Base-by-base conservation (phyloP, 257 asterid species). In the Perilla frutescens region DNA sequence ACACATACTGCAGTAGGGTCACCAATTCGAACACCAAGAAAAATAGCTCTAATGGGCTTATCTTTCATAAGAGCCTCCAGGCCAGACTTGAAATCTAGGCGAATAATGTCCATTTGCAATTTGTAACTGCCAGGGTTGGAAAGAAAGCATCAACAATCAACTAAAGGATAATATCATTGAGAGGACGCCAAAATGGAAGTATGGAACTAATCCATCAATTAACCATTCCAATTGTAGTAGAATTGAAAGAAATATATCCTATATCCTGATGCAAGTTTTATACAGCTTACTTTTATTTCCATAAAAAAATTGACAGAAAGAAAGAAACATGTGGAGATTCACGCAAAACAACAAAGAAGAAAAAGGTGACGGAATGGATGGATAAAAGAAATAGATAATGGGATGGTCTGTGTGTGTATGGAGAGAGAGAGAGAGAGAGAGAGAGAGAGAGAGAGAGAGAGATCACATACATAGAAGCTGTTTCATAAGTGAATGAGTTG, bases 11-110 rank as follows among this genome's bases (percentile, higher is more conserved):
- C 97, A 71, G 99, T 92, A 34, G 98, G 98, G 76, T 95, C 98
- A 62, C 99, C 98, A 56, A 87, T 87, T 79, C 98, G 88, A 62
- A 91, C 99, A 68, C 99, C 99, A 62, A 91, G 97, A 74, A 90
- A 88, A 84, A 95, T 82, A 64, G 98, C 98, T 86, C 84, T 83
- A 50, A 88, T 85, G 11, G 97, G 97, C 43, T 82, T 87, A 45
- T 88, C 84, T 77, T 85, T 90, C 54, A 95, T 75, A 62, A 90
- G 96, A 75, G 87, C 92, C 84, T 92, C 97, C 77, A 95, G 73
- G 32, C 98, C 99, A 70, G 98, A 84, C 83, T 92, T 90, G 82
- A 95, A 90, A 76, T 95, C 99, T 9, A 85, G 86, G 82, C 96
- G 90, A 77, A 86, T 88, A 65, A 87, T 87, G 80, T 92, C 96